Base-by-base conservation (phyloP, 2,329 filamentous ascomycete genomes). In the Scedosporium boydii region DNA sequence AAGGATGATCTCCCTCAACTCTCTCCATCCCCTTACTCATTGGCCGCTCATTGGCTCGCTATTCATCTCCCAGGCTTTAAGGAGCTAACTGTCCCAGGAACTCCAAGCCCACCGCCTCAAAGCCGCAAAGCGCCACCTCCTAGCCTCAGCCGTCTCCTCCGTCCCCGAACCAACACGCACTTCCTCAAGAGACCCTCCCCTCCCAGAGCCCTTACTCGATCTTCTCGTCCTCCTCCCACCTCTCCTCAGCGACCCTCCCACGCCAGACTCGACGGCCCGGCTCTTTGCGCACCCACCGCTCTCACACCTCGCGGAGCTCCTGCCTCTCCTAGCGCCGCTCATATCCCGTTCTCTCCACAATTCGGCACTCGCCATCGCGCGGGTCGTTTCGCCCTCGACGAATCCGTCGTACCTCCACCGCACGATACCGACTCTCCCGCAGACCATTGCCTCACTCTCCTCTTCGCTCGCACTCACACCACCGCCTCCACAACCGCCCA, bases 321-420 rank as follows among this genome's bases (percentile, higher is more conserved):
- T 87, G 59, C 79, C 82, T 0, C 67, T 73, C 1, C 73, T 87
- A 18, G 71, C 76, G 0, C 68, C 72, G 1, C 71, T 84, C 4
- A 64, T 86, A 18, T 83, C 82, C 2, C 68, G 74, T 0, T 73
- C 75, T n/a, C 75, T 87, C 0, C 79, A 80, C 61, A 69, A 74
- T 1, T 76, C 78, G 14, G 82, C 83, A 27, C 72, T 78, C 14
- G 68, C 74, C 16, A 74, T 85, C 26, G 76, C 80, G 1, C 78
- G 82, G 55, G 70, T 78, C n/a, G 67, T 74, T 5, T 73, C 74
- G 63, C 78, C 79, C 1, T 73, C 73, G 16, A 82, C 79, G 0
- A 83, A 83, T 69, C 75, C 81, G 0, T 82, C 82, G 21, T 83
- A 77, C 68, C 73, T 86, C n/a, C 84, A 87, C 73, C 82, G 84